Evolutionary conservation across 2,329 filamentous ascomycete genomes (phyloP).

Genomic region (Orbilia ellipsospora): DNA sequence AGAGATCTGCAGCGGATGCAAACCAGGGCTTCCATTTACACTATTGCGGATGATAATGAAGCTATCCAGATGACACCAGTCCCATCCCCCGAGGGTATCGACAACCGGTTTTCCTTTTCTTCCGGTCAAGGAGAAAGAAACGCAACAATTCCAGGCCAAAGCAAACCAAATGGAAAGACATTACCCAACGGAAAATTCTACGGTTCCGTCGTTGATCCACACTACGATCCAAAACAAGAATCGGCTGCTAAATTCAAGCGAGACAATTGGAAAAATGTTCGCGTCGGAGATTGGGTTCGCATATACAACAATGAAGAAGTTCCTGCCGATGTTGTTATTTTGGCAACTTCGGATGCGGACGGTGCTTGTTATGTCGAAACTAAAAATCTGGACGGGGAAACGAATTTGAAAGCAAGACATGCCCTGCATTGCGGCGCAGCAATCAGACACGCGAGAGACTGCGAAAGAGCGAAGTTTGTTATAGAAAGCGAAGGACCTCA

Average conservation of each 20-base stretch:
- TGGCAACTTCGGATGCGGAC: slow-evolving; percentile 92
- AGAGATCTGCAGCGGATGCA: slow-evolving; percentile 57
- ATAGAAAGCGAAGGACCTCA: slow-evolving; percentile 93
- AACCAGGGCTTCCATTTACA: slow-evolving; percentile 59
- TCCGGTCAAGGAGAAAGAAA: slow-evolving; percentile 47
- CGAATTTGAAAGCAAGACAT: slow-evolving; percentile 93
- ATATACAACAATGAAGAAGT: slow-evolving; percentile 96
- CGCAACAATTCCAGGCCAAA: slow-evolving; percentile 45
- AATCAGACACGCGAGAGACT: slow-evolving; percentile 89
- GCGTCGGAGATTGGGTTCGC: slow-evolving; percentile 95
- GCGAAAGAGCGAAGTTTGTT: slow-evolving; percentile 85
- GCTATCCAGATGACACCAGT: slow-evolving; percentile 96
- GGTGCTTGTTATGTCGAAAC: slow-evolving; percentile 98
- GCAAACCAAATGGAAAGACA: slow-evolving; percentile 48
- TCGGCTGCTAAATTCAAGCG: slow-evolving; percentile 84
- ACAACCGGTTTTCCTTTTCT: slow-evolving; percentile 63
- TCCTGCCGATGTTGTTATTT: slow-evolving; percentile 89
- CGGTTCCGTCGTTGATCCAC: slow-evolving; percentile 79
- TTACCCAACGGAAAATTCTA: slow-evolving; percentile 61
- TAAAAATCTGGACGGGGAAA: slow-evolving; percentile 97
- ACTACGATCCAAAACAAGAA: slow-evolving; percentile 64
- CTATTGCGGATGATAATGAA: slow-evolving; percentile 67
- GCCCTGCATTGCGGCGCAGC: slow-evolving; percentile 85
- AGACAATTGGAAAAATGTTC: slow-evolving; percentile 93
- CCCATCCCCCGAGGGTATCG: slow-evolving; percentile 76